phyloP scores from a whole-genome alignment of 306 rosid genomes.

The Sesbania bispinosa region DNA sequence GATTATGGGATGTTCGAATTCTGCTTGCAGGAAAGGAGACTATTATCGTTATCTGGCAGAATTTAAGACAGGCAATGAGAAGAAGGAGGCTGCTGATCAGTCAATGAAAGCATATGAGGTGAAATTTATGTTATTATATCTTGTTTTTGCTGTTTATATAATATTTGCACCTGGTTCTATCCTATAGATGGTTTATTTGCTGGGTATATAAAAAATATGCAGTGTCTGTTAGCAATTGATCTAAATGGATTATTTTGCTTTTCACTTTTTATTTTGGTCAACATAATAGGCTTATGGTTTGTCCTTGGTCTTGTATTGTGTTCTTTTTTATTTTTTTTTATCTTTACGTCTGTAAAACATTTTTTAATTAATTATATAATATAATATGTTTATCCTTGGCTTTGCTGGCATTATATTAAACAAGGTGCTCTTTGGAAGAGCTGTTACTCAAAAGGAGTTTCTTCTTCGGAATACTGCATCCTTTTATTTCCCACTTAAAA shows the following conservation, averaged over 20 bases:
- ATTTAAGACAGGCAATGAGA: conserved; percentile 66
- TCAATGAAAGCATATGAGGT: conserved; percentile 93
- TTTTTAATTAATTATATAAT: too few relatives aligned
- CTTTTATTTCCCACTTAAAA: neutral
- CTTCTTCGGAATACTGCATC: conserved; percentile 15
- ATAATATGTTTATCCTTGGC: neutral
- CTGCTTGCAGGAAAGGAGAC: conserved; percentile 79
- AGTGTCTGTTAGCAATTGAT: neutral
- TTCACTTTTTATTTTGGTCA: conserved; percentile 11
- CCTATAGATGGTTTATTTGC: neutral
- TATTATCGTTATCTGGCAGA: conserved; percentile 89
- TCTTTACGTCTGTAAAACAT: too few relatives aligned
- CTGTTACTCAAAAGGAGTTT: conserved; percentile 2
- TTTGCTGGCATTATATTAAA: neutral
- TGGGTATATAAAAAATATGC: neutral
- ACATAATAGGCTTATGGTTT: neutral
- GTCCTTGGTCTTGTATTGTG: neutral
- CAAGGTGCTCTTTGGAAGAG: neutral
- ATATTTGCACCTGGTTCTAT: neutral
- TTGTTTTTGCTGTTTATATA: neutral
- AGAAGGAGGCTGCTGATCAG: conserved; percentile 74
- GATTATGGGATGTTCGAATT: conserved; percentile 9
- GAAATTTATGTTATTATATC: neutral
- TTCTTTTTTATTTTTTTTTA: neutral
- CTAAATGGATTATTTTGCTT: neutral